Evolutionary conservation across 345 rosid species (phyloP).

Genomic region (Ricinus communis): DNA sequence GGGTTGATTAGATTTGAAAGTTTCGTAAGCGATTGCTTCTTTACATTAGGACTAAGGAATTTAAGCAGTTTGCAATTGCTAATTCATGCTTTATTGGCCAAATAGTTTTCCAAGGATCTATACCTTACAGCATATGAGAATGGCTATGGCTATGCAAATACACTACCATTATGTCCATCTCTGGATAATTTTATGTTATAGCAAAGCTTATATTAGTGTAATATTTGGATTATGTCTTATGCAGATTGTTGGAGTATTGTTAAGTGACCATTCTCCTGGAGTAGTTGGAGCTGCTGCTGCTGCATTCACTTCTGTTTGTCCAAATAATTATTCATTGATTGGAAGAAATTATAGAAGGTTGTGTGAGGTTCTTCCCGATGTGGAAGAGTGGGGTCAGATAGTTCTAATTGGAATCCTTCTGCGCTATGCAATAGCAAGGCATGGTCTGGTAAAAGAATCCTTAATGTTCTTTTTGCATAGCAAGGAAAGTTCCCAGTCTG

Average conservation of each 20-base stretch:
- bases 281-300: slow-evolving; percentile 98
- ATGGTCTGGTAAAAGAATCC: slow-evolving; percentile 88
- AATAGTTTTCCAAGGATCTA: neutral
- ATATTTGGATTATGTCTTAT: slow-evolving; percentile 12
- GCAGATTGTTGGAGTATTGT: slow-evolving; percentile 82
- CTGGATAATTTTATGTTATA: neutral
- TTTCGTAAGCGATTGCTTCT: neutral
- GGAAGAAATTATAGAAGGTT: slow-evolving; percentile 65
- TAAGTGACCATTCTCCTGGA: slow-evolving; percentile 81
- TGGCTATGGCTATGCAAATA: neutral
- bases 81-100: neutral
- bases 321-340: slow-evolving; percentile 72
- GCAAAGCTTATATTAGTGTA: neutral
- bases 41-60: neutral
- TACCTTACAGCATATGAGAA: neutral
- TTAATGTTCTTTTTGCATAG: slow-evolving; percentile 66
- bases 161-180: neutral
- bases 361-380: slow-evolving; percentile 93
- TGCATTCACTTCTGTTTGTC: slow-evolving; percentile 83
- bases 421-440: slow-evolving; percentile 74
- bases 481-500: slow-evolving; percentile 40
- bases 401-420: slow-evolving; percentile 71
- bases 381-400: slow-evolving; percentile 99
- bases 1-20: slow-evolving; percentile 11
- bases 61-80: neutral